A percentile compares a stretch with the other conserved stretches of the same genome.
Evolutionary conservation across 441 rosid genomes (phyloP).

Genomic region (Adansonia gregorii): DNA sequence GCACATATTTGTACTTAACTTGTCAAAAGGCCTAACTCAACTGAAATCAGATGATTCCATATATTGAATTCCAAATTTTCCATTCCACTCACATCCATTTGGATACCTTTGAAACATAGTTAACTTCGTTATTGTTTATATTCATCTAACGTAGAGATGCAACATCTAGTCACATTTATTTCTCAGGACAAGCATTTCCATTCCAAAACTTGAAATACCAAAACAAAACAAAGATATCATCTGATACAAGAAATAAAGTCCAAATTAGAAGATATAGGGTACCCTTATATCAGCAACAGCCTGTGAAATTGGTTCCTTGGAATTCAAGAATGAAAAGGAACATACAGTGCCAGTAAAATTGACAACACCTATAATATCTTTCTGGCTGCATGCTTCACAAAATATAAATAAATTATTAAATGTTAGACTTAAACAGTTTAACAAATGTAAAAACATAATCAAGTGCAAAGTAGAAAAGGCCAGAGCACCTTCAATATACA

Average conservation of each 20-base stretch:
- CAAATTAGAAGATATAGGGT: conserved; percentile 20
- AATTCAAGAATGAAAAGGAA: conserved; percentile 70
- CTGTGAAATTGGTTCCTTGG: conserved; percentile 79
- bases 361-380: conserved; percentile 62
- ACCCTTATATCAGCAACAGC: conserved; percentile 89
- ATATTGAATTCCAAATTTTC: neutral
- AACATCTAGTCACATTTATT: conserved; percentile 10
- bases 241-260: conserved; percentile 14
- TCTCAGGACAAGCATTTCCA: neutral
- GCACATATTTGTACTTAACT: neutral
- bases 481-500: conserved; percentile 54
- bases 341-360: conserved; percentile 65
- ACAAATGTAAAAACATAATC: conserved; percentile 23
- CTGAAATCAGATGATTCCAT: neutral
- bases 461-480: conserved; percentile 21
- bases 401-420: conserved; percentile 35
- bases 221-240: conserved; percentile 16
- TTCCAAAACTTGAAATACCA: neutral
- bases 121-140: neutral
- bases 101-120: neutral
- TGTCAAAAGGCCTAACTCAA: neutral
- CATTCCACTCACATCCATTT: neutral
- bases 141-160: neutral
- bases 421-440: conserved; percentile 31
- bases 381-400: conserved; percentile 64